Conservation (phyloP, 1,284 basidiomycete genomes). For the Heterobasidion occidentale region DNA sequence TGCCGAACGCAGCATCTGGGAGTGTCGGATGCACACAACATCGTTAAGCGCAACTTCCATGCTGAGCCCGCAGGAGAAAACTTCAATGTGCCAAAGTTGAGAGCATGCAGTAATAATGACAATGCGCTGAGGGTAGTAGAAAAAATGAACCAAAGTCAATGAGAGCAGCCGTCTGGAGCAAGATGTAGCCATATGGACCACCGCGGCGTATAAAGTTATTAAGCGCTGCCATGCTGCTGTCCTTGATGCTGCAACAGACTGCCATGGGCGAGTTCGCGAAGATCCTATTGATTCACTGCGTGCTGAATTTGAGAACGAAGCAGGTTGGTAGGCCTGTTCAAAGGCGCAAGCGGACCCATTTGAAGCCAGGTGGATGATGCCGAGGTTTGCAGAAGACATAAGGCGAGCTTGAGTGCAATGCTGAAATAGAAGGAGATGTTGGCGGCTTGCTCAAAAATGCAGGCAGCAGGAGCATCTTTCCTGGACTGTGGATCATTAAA, state of each 20-base stretch:
- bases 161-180: constrained; percentile 89
- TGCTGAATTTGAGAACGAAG: too few relatives aligned
- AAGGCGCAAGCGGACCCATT: too few relatives aligned
- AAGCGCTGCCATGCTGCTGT: constrained; percentile 84
- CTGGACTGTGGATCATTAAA: too few relatives aligned
- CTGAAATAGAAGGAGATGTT: too few relatives aligned
- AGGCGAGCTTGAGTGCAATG: too few relatives aligned
- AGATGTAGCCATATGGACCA: constrained; percentile 85
- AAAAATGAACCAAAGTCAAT: constrained; percentile 73
- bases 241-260: constrained; percentile 94
- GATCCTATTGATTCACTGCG: constrained; percentile 35
- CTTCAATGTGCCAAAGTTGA: constrained; percentile 91
- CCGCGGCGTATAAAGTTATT: constrained; percentile 80
- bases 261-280: constrained; percentile 87
- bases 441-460: too few relatives aligned
- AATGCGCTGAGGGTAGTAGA: background rate
- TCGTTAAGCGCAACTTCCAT: constrained; percentile 78
- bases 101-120: constrained; percentile 20
- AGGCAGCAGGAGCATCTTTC: too few relatives aligned
- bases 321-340: too few relatives aligned
- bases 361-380: too few relatives aligned
- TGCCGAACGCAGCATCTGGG: constrained; percentile 74
- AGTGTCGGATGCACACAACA: constrained; percentile 67
- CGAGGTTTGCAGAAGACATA: too few relatives aligned
- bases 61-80: constrained; percentile 65